phyloP scores from a whole-genome alignment of 1,139 yeast genomes.

The Pichia kudriavzevii region DNA sequence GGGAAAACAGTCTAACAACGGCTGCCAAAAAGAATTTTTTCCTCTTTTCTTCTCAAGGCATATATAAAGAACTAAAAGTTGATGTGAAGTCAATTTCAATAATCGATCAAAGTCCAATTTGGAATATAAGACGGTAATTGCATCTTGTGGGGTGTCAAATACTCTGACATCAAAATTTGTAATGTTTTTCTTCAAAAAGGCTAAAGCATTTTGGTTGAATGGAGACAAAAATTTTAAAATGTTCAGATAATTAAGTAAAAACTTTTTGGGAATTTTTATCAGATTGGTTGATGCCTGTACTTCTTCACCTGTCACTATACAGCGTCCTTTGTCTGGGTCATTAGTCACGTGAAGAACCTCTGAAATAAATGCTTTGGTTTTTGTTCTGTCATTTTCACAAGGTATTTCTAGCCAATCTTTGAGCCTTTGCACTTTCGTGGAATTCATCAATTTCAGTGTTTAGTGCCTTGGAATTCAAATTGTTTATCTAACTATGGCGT shows the following conservation, averaged over 20 bases:
- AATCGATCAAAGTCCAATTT: conserved; percentile 29
- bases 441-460: neutral
- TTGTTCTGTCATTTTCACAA: neutral
- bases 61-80: conserved; percentile 41
- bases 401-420: conserved; percentile 6
- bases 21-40: conserved; percentile 50
- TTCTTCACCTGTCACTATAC: conserved; percentile 39
- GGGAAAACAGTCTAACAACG: conserved; percentile 56
- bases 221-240: conserved; percentile 30
- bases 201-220: conserved; percentile 14
- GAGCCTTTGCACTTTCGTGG: neutral
- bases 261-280: conserved; percentile 44
- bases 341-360: conserved; percentile 20
- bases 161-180: conserved; percentile 1
- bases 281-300: conserved; percentile 31
- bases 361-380: conserved; percentile 9
- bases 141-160: conserved; percentile 3
- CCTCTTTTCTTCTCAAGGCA: conserved; percentile 38
- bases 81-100: conserved; percentile 37
- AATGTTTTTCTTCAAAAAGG: conserved; percentile 9
- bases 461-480: neutral
- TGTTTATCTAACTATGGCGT: no score
- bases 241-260: conserved; percentile 54
- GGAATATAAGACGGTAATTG: conserved; percentile 28
- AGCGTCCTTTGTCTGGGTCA: conserved; percentile 50